Evolutionary conservation across 257 asterid genomes (phyloP).

Genomic region (Oldenlandia corymbosa): DNA sequence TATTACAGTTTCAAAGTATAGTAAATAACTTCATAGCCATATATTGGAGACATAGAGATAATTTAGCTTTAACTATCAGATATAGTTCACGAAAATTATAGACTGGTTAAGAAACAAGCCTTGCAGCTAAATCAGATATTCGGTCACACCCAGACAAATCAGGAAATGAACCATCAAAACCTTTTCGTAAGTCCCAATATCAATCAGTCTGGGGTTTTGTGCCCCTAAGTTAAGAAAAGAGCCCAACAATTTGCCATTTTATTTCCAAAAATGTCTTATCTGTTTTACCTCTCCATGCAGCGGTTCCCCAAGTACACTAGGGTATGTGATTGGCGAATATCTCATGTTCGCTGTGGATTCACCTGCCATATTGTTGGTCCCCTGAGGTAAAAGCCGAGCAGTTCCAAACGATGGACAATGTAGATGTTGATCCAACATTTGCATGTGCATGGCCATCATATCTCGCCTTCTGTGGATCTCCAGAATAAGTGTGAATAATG

Average conservation of each 20-base stretch:
- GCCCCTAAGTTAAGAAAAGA: neutral
- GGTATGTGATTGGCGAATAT: constrained; percentile 93
- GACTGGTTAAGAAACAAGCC: neutral
- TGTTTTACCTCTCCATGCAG: constrained; percentile 93
- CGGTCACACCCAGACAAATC: neutral
- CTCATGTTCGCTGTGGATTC: constrained; percentile 77
- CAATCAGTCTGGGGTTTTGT: neutral
- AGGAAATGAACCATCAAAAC: neutral
- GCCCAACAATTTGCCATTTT: neutral
- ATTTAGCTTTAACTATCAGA: neutral
- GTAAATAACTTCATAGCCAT: neutral
- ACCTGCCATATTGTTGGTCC: constrained; percentile 58
- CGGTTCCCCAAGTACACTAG: constrained; percentile 98
- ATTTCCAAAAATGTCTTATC: constrained; percentile 22
- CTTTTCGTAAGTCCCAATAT: neutral
- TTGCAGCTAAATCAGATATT: no score
- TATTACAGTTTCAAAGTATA: neutral
- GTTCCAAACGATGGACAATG: constrained; percentile 98
- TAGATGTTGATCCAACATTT: constrained; percentile 95
- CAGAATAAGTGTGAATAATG: constrained; percentile 84
- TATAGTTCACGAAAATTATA: neutral
- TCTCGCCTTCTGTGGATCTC: constrained; percentile 94
- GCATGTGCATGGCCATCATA: constrained; percentile 97
- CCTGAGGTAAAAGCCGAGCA: constrained; percentile 87
- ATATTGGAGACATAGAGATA: neutral